Evolutionary conservation across 169 alveolate species (phyloP), one percentile per base, ranked within the genome.

Genomic region (Ichthyophthirius multifiliis): DNA sequence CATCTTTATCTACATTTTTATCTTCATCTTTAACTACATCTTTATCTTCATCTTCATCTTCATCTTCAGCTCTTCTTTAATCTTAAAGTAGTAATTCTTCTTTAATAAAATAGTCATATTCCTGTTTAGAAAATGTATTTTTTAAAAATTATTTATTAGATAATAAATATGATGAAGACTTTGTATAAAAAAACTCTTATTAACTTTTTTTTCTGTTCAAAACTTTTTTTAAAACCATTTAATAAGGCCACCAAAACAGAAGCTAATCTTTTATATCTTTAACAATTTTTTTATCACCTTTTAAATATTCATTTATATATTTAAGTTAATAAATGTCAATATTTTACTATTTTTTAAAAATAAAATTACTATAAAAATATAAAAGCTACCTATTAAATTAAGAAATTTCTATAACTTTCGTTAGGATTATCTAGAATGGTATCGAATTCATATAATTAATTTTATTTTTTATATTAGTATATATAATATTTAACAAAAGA

Each of bases 231-330:
- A 55, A 39, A 27, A 27, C 23, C 13, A 55, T 34, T 9, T 55
- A 55, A 18, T 55, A 55, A 1, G 71, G 71, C 71, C 71, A 55
- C 71, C 71, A 55, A 55, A 55, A 55, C 31, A 55, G 16, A 3
- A 55, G 39, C 16, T 55, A 27, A 3, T 55, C 9, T 27, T 55
- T 55, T 4, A 55, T 13, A 55, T 55, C 71, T 55, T 55, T 2
- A 15, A 27, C 23, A 55, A 55, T 55, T 27, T 15, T 23, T 27
- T 55, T 55, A 7, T 55, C 71, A 16, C 71, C 71, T 13, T 27
- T 55, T 27, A 55, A 55, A 27, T 55, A 55, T 7, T 55, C 31
- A 55, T 55, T 55, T 5, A 55, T 20, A 23, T 55, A 27, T 27
- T n/a, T 55, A 12, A 20, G 15, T 0, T 18, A 20, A 27, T 55